phyloP scores from a whole-genome alignment of 306 rosid genomes.

The Ammopiptanthus mongolicus region DNA sequence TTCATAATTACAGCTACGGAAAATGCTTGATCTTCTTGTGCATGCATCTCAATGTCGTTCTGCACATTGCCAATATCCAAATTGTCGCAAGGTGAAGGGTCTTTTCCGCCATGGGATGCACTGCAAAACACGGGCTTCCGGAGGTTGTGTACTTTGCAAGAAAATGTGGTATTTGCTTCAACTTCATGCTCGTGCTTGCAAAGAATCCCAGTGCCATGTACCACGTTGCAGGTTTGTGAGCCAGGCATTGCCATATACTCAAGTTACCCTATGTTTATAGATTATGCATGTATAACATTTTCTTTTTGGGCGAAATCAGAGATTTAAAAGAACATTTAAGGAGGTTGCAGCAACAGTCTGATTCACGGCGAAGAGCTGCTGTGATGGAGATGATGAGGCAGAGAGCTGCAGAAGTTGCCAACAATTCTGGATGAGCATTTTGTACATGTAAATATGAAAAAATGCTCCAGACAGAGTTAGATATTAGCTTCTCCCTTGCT shows the following conservation, averaged over 20 bases:
- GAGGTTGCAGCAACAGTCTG: conserved; percentile 97
- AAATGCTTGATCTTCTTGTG: conserved; percentile 94
- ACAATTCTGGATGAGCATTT: conserved; percentile 53
- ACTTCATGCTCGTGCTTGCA: conserved; percentile 99
- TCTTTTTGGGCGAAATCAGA: conserved; percentile 35
- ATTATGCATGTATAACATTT: background rate
- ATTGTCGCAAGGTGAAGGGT: conserved; percentile 95
- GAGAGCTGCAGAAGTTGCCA: conserved; percentile 95
- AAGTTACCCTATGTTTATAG: background rate
- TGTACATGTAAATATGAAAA: conserved; percentile 35
- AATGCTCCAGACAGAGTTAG: conserved; percentile 22
- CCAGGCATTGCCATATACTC: background rate
- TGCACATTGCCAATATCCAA: conserved; percentile 84
- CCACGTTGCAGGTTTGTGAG: conserved; percentile 93
- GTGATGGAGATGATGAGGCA: conserved; percentile 99
- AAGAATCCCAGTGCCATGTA: conserved; percentile 87
- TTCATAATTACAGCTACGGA: conserved; percentile 69
- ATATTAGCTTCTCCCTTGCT: conserved; percentile 4
- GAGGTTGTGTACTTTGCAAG: conserved; percentile 95
- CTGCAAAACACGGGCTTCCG: conserved; percentile 87
- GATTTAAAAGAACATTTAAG: conserved; percentile 91
- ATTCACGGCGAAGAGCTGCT: conserved; percentile 93
- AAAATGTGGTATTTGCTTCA: conserved; percentile 98
- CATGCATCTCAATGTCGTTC: conserved; percentile 98
- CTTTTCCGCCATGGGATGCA: conserved; percentile 96